phyloP scores from a whole-genome alignment of 129 eudicot species.

The Silybum marianum region DNA sequence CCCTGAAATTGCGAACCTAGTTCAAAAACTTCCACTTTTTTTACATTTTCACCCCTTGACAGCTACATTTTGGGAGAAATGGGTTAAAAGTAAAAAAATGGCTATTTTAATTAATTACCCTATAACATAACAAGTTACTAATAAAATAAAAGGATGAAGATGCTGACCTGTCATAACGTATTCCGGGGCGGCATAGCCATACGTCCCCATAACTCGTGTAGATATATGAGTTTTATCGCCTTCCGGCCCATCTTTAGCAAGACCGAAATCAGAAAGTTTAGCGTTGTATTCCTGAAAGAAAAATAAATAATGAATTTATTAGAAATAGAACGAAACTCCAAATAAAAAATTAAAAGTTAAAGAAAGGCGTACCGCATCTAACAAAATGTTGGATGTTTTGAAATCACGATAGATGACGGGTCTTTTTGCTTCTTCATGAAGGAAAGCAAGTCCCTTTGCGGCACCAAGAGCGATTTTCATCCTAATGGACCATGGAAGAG shows the following conservation, averaged over 20 bases:
- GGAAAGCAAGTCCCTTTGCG: conserved; percentile 94
- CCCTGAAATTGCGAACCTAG: too few species aligned
- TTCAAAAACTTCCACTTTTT: too few species aligned
- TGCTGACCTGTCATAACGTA: conserved; percentile 87
- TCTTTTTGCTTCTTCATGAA: conserved; percentile 93
- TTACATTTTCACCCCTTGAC: too few species aligned
- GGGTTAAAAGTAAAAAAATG: too few species aligned
- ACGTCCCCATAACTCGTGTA: conserved; percentile 97
- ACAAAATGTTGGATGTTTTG: conserved; percentile 83
- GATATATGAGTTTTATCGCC: conserved; percentile 96
- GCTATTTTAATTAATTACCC: too few species aligned
- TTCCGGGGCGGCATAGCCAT: conserved; percentile 96
- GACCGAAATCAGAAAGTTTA: conserved; percentile 95
- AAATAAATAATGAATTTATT: neutral
- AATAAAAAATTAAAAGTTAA: neutral
- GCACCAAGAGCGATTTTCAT: conserved; percentile 98
- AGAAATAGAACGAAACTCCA: neutral
- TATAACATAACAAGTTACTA: neutral
- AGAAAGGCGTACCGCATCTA: conserved; percentile 60
- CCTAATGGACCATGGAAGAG: conserved; percentile 97
- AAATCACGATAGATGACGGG: conserved; percentile 96
- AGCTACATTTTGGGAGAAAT: too few species aligned
- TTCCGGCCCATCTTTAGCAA: conserved; percentile 98
- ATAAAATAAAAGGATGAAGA: neutral
- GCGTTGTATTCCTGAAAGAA: conserved; percentile 84